Percentiles rank a stretch among this genome's conserved stretches.
Conservation (phyloP, 148 eudicot species). For the Chenopodium album region DNA sequence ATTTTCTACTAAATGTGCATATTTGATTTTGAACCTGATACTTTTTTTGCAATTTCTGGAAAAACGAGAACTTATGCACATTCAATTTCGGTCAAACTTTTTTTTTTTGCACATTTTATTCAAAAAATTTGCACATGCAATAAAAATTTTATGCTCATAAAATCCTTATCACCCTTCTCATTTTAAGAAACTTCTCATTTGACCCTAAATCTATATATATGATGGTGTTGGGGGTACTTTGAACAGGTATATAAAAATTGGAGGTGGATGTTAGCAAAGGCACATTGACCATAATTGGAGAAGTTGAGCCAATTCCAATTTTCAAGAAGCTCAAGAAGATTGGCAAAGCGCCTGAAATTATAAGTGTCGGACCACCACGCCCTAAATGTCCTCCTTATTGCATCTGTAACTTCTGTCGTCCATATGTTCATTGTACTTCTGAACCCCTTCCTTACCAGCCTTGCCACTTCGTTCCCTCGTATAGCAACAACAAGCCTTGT, state of each 20-base stretch:
- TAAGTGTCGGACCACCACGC: constrained; percentile 19
- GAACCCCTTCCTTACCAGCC: background rate
- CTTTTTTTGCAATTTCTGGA: no score
- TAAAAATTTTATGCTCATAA: no score
- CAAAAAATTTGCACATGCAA: no score
- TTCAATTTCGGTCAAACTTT: no score
- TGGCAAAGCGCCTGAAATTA: constrained; percentile 18
- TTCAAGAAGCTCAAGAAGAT: constrained; percentile 30
- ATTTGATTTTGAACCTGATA: no score
- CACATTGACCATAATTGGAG: constrained; percentile 25
- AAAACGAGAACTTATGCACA: no score
- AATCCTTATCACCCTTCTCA: no score
- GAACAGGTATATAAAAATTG: constrained; percentile 23
- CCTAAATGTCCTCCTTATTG: constrained; percentile 9
- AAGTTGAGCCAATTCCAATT: constrained; percentile 24
- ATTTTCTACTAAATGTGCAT: no score
- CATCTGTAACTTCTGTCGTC: constrained; percentile 14
- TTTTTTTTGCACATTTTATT: no score
- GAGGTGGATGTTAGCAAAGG: constrained; percentile 17
- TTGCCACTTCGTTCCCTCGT: background rate
- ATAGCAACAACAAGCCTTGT: background rate
- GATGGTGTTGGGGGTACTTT: no score
- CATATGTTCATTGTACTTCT: background rate
- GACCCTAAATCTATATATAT: no score
- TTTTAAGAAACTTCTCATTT: no score